Base-by-base conservation (phyloP, 805 yeast species). In the Metschnikowia henanensis region DNA sequence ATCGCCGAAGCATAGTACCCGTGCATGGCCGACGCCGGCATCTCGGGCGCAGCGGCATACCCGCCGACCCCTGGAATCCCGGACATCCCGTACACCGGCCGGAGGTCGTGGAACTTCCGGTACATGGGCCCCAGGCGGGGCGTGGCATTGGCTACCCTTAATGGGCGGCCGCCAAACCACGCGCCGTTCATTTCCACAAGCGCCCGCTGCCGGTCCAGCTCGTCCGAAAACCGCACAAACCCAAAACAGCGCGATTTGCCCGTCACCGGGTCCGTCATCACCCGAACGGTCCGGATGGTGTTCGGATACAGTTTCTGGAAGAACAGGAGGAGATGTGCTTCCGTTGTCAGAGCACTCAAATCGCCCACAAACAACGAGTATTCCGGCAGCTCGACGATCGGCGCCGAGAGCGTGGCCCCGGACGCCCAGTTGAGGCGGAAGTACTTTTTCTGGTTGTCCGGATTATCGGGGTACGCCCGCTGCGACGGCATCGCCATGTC, bases 351-450 rank as follows among this genome's bases (percentile, higher is more conserved):
- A 1, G 92, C 88, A 2, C 89, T 77, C 47, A 86, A 69, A 61
- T 86, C 94, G 29, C 95, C 95, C n/a, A 86, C 92, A 62, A 86
- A 86, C 41, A 86, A 64, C 0, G 92, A 84, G 59, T 63, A 85
- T 62, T 86, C 94, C 0, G 91, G 91, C 8, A 85, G 75, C 53
- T 81, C 84, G 6, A 85, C 80, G 37, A 84, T 78, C 37, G 85
- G 85, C 4, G 90, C 81, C 31, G 77, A 68, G 47, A 86, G 66
- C 10, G 92, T 86, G 8, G 92, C 92, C 13, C 89, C 90, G 22
- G 84, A 76, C 1, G 95, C 94, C 95, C 95, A 86, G 57, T 86
- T 86, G 49, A 86, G 73, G 55, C 92, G 73, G 60, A 85, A 85
- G 30, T 77, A 70, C 64, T 87, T 80, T 59, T 79, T 79, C 49